Conservation (phyloP, 352 stramenopile genomes). For the Phytophthora tubulina region DNA sequence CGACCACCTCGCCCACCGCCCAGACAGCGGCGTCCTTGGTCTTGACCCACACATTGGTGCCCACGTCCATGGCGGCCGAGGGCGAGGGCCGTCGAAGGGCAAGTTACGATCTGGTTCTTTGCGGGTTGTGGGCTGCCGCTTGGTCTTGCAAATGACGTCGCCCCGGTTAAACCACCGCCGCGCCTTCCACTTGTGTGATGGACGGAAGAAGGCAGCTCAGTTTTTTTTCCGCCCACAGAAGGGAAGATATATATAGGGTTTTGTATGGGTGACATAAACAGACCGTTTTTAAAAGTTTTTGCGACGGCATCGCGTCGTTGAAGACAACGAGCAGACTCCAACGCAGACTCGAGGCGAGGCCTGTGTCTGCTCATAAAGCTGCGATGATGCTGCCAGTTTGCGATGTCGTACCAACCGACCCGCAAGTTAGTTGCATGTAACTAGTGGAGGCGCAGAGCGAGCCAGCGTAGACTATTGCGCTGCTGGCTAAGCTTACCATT, state of each 20-base stretch:
- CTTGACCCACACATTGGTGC: constrained; percentile 86
- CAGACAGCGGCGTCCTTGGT: constrained; percentile 67
- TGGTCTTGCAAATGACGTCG: constrained; percentile 30
- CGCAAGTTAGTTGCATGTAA: neutral
- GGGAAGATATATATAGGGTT: constrained; percentile 15
- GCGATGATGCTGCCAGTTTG: constrained; percentile 10
- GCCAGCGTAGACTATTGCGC: neutral
- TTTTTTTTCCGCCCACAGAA: constrained; percentile 19
- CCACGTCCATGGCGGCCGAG: constrained; percentile 72
- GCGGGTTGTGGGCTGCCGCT: constrained; percentile 25
- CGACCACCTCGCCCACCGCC: constrained; percentile 72
- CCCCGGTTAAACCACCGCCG: constrained; percentile 15
- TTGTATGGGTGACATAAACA: constrained; percentile 25
- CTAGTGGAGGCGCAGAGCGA: neutral
- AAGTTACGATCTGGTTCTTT: constrained; percentile 12
- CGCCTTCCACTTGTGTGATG: constrained; percentile 19
- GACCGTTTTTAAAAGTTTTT: constrained; percentile 9
- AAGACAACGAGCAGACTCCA: neutral
- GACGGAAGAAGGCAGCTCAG: constrained; percentile 29
- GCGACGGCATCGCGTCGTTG: constrained; percentile 15
- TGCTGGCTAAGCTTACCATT: neutral
- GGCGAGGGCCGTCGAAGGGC: neutral
- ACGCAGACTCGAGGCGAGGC: neutral
- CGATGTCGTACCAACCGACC: constrained; percentile 1
- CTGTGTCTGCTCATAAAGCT: neutral